Conservation (phyloP, 192 early-diverging fungal genomes). For the Pilobolus umbonatus region DNA sequence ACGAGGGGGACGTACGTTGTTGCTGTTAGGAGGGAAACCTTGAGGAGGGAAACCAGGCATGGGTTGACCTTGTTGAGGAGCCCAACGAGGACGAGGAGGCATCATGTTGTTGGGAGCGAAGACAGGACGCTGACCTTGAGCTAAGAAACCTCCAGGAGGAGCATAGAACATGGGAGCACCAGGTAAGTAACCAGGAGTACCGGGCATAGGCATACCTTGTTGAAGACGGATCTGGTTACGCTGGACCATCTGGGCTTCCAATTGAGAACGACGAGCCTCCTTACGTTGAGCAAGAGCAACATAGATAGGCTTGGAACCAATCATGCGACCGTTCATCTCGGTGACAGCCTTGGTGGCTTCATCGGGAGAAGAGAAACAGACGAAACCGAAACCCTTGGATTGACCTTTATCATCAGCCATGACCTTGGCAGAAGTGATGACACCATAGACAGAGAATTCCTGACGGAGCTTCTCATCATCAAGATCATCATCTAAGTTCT, state of each 20-base stretch:
- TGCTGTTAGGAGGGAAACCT: slow-evolving; percentile 32
- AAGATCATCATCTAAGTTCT: slow-evolving; percentile 96
- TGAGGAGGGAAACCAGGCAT: slow-evolving; percentile 27
- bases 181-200: slow-evolving; percentile 47
- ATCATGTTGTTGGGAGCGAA: slow-evolving; percentile 44
- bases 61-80: slow-evolving; percentile 30
- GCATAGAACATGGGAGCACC: slow-evolving; percentile 35
- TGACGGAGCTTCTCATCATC: slow-evolving; percentile 95
- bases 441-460: slow-evolving; percentile 94
- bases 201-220: slow-evolving; percentile 44
- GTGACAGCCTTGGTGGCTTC: slow-evolving; percentile 98
- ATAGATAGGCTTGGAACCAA: slow-evolving; percentile 82
- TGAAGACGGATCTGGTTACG: slow-evolving; percentile 38
- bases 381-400: slow-evolving; percentile 97
- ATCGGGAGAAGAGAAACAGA: slow-evolving; percentile 97
- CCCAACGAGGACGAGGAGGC: slow-evolving; percentile 30
- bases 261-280: slow-evolving; percentile 80
- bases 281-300: slow-evolving; percentile 89
- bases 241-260: slow-evolving; percentile 63
- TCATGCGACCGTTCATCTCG: slow-evolving; percentile 90
- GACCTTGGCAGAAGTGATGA: slow-evolving; percentile 96
- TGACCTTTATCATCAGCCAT: slow-evolving; percentile 90
- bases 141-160: slow-evolving; percentile 27
- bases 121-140: slow-evolving; percentile 33
- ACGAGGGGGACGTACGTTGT: slow-evolving; percentile 47